Evolutionary conservation across 2,329 filamentous ascomycete species (phyloP).

Genomic region (Amesomyces nigricolor): DNA sequence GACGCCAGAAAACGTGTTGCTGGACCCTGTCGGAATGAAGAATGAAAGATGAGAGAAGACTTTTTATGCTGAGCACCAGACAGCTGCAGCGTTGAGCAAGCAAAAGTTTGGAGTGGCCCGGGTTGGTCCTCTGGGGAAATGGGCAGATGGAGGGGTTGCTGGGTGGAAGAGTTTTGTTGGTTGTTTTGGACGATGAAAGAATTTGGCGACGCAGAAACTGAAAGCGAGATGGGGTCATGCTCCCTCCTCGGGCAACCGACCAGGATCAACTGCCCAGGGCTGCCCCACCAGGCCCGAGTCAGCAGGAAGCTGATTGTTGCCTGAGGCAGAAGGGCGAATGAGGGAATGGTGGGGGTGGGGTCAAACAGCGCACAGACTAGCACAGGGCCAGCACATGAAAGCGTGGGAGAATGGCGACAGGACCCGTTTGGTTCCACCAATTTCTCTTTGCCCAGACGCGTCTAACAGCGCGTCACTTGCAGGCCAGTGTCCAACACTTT

Average conservation of each 20-base stretch:
- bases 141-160: conserved; percentile 10
- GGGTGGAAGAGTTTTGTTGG: conserved; percentile 11
- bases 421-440: neutral
- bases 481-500: neutral
- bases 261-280: conserved; percentile 3
- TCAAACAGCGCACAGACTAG: neutral
- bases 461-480: conserved; percentile 3
- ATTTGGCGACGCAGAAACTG: conserved; percentile 23
- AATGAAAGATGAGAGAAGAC: neutral
- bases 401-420: conserved; percentile 6
- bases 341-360: no score
- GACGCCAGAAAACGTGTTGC: conserved; percentile 7
- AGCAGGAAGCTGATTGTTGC: conserved; percentile 11
- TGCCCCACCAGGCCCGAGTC: conserved; percentile 14
- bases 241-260: conserved; percentile 1
- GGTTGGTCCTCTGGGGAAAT: conserved; percentile 5
- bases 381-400: conserved; percentile 9
- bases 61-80: neutral
- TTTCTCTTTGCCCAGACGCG: neutral
- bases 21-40: conserved; percentile 3
- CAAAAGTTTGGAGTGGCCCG: conserved; percentile 6
- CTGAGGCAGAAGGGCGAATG: conserved; percentile 8
- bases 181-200: conserved; percentile 26
- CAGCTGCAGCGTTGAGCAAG: neutral
- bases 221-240: conserved; percentile 21